Evolutionary conservation across 2,329 filamentous ascomycete species (phyloP).

Genomic region (Didymella pinodella): DNA sequence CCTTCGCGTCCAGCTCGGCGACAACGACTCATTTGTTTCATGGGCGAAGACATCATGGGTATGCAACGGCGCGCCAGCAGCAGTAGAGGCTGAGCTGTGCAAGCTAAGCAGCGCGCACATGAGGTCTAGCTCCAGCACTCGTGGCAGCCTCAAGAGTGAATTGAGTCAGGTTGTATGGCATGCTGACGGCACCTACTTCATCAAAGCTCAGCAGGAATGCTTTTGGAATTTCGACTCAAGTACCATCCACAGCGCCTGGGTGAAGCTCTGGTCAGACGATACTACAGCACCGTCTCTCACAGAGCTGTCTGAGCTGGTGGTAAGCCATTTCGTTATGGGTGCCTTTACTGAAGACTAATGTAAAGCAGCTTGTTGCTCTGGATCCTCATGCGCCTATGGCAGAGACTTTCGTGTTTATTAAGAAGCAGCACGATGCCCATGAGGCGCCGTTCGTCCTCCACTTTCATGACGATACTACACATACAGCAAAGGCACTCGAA

Average conservation of each 20-base stretch:
- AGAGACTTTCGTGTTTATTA: constrained; percentile 40
- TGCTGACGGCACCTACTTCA: constrained; percentile 32
- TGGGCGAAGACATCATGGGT: constrained; percentile 34
- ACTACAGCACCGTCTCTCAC: neutral
- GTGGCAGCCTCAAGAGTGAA: constrained; percentile 25
- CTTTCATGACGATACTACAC: constrained; percentile 25
- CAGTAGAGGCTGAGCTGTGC: constrained; percentile 16
- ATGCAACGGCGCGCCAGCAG: constrained; percentile 24
- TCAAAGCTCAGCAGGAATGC: constrained; percentile 18
- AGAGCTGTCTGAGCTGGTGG: constrained; percentile 30
- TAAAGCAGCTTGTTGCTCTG: constrained; percentile 31
- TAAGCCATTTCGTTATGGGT: constrained; percentile 13
- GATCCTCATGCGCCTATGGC: constrained; percentile 29
- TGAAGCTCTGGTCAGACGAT: constrained; percentile 25
- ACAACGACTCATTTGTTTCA: constrained; percentile 31
- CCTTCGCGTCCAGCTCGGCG: constrained; percentile 40
- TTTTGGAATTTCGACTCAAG: constrained; percentile 24
- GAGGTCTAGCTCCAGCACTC: constrained; percentile 3
- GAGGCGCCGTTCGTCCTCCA: constrained; percentile 30
- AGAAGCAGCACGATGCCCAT: constrained; percentile 24
- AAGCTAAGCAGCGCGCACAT: constrained; percentile 16
- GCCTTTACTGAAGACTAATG: constrained; percentile 17
- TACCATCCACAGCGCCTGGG: constrained; percentile 27
- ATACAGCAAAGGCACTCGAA: constrained; percentile 20
- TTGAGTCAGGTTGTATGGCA: constrained; percentile 32